phyloP scores from a whole-genome alignment of 192 early-diverging fungal species.

The Gonapodya sp. region DNA sequence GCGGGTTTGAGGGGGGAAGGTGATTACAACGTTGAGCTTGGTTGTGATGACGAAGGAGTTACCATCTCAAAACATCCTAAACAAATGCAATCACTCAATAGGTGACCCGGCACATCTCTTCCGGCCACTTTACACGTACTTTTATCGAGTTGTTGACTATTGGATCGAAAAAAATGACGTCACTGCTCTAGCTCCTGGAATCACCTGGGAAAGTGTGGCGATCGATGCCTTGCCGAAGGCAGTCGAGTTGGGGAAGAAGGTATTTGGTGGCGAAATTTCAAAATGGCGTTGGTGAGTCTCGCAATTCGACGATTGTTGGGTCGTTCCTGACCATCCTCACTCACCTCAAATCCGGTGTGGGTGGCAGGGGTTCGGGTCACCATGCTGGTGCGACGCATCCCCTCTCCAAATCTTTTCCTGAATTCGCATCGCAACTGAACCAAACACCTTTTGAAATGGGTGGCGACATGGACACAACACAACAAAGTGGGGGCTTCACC shows the following conservation, averaged over 20 bases:
- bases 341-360: too few species aligned
- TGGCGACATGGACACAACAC: slow-evolving; percentile 2
- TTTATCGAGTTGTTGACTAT: background rate
- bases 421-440: background rate
- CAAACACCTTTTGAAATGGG: background rate
- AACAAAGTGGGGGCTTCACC: background rate
- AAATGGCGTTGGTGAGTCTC: background rate
- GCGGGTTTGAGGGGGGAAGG: background rate
- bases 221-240: background rate
- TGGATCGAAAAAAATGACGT: background rate
- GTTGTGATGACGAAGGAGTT: background rate
- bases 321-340: background rate
- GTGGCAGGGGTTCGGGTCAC: background rate
- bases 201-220: background rate
- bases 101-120: background rate
- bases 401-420: background rate
- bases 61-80: too few species aligned
- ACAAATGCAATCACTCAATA: too few species aligned
- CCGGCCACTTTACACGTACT: background rate
- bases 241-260: background rate
- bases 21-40: background rate
- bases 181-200: background rate
- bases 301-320: background rate
- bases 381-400: background rate
- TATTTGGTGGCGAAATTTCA: background rate